phyloP scores from a whole-genome alignment of 306 rosid genomes.

The Geum urbanum region DNA sequence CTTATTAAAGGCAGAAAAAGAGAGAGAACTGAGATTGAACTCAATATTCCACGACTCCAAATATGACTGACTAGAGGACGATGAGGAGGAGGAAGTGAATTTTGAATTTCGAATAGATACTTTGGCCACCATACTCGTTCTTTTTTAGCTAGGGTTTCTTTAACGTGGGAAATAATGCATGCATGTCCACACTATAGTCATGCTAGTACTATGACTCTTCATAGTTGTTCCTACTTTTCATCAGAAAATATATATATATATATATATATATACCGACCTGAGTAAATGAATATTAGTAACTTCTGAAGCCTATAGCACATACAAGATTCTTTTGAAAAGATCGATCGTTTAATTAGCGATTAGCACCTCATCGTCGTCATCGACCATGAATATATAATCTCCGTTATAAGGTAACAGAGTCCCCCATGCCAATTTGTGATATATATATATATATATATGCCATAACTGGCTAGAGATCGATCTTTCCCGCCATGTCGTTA shows the following conservation, averaged over 20 bases:
- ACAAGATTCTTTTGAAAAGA: not conserved
- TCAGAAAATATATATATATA: not conserved
- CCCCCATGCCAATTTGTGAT: too few species aligned
- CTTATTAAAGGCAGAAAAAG: slow-evolving; percentile 45
- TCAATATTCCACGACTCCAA: slow-evolving; percentile 48
- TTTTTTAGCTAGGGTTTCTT: slow-evolving; percentile 28
- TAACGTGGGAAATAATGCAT: slow-evolving; percentile 25
- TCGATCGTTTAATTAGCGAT: not conserved
- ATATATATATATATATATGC: not conserved
- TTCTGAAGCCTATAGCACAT: not conserved
- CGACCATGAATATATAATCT: not conserved
- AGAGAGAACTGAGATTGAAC: slow-evolving; percentile 33
- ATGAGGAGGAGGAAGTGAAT: slow-evolving; percentile 30
- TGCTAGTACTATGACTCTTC: not conserved
- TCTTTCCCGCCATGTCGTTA: slow-evolving; percentile 9
- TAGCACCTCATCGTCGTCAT: not conserved
- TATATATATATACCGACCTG: too few species aligned
- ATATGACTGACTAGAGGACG: slow-evolving; percentile 16
- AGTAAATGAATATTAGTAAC: too few species aligned
- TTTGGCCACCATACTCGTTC: slow-evolving; percentile 25
- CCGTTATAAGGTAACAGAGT: not conserved
- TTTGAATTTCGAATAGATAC: slow-evolving; percentile 33
- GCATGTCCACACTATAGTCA: slow-evolving; percentile 24
- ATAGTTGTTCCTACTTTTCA: not conserved
- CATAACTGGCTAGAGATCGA: not conserved